Base-by-base conservation (phyloP, 768 basidiomycete genomes). In the Termitomyces sp. region DNA sequence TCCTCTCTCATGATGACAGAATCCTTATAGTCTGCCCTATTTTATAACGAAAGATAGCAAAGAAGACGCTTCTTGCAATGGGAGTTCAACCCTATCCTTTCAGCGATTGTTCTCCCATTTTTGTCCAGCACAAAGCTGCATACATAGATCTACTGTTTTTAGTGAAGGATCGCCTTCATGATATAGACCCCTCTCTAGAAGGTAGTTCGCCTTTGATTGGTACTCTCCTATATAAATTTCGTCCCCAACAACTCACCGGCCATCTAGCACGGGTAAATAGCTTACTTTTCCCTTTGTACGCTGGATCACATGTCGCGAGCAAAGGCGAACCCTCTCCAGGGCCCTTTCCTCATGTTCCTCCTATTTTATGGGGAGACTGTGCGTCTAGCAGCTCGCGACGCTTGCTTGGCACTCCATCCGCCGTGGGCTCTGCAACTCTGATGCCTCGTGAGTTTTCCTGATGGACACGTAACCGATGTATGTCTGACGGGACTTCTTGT, bases 91-190 rank as follows among this genome's bases (percentile, higher is more conserved):
- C 76, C 14, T 77, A 81, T 60, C 69, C 71, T 46, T 82, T 81
- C 67, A 74, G 74, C 35, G 68, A 73, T 46, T 83, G 82, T 64
- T 68, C 77, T 22, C 61, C 71, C 30, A 63, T 68, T 54, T 65
- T 76, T 28, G 62, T 69, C 41, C 72, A 70, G 11, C 72, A 76
- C 69, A 84, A 82, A 69, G 65, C 68, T 40, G 74, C 73, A 16
- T 85, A 84, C 68, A 73, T 81, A 65, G 74, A 73, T 60, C 67
- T 83, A 55, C 70, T 85, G 43, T 69, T 71, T 43, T 68, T 76
- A 61, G 64, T 80, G 13, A 69, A 75, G 60, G 67, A 69, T 49
- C 76, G 73, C 32, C 65, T 71, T 33, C 41, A 68, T 51, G 60
- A 68, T 50, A 57, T 74, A 52, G 72, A 74, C 64, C 56, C 63